These are phyloP conservation scores for Trapa bicornis DNA, from an alignment of 345 rosid species.

Conservation along the genomic window DNA sequence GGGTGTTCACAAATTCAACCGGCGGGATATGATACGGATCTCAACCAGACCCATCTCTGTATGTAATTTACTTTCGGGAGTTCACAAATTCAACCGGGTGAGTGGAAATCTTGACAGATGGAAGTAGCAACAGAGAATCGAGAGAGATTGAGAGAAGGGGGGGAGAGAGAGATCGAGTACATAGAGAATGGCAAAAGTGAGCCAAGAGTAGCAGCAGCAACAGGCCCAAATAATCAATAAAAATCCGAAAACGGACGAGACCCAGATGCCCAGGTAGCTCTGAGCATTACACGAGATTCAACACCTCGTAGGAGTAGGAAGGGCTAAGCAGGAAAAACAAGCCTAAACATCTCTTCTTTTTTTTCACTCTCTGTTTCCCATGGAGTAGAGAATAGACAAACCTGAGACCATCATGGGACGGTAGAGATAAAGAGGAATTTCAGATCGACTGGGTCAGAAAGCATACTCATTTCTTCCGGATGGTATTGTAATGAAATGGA, in stretches of 20 bases:
- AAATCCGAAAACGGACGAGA: not conserved
- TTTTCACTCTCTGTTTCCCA: not conserved
- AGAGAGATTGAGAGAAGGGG: not conserved
- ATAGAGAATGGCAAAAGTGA: not conserved
- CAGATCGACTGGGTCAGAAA: not conserved
- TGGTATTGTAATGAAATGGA: not conserved
- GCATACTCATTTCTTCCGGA: not conserved
- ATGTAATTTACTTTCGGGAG: not conserved
- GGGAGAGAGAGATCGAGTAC: not conserved
- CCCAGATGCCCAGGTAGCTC: constrained; percentile 3
- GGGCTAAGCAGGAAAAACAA: not conserved
- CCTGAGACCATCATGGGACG: constrained; percentile 2
- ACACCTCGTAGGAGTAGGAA: not conserved
- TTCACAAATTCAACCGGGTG: too few species aligned
- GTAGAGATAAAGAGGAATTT: not conserved
- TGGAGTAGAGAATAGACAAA: not conserved
- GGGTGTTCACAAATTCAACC: not conserved
- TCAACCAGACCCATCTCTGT: not conserved
- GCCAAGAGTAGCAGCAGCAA: not conserved
- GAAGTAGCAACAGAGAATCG: not conserved
- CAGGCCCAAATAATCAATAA: not conserved
- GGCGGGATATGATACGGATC: not conserved
- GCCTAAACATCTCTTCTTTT: not conserved
- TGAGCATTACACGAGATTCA: not conserved
- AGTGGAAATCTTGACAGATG: not conserved